Base-by-base conservation (phyloP, 345 rosid genomes). In the Populus davidiana region DNA sequence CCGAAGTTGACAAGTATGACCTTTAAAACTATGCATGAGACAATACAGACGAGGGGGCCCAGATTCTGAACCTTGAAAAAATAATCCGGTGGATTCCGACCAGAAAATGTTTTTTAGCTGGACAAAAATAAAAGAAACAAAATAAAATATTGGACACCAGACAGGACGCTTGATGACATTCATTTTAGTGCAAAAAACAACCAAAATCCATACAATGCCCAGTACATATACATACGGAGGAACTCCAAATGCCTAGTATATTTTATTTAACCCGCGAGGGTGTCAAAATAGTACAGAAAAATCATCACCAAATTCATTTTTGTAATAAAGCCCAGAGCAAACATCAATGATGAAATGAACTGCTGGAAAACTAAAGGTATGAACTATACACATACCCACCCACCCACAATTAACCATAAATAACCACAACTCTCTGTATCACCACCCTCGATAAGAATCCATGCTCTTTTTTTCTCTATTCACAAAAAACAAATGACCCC, bases 351-450 rank as follows among this genome's bases (percentile, higher is more conserved):
- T 81, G 75, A 77, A 79, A 87, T 18, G 20, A 43, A 68, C 69
- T 66, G 39, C 65, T 59, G 65, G 65, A 69, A 74, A 63, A 27
- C 50, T 50, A 76, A 71, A 17, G 69, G 77, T 63, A 80, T 59
- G 72, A 78, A 61, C 87, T 88, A 88, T 85, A 89, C 85, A 86
- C 84, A 83, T 82, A 85, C 77, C 81, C 80, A 50, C 76, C 65
- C 61, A 16, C 35, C 49, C 29, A 5, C 62, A 77, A 68, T 11
- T 47, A 43, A 62, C 80, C 83, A 61, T 38, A 33, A 10, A 43
- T 21, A 27, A 68, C 75, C 69, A 12, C 39, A 31, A 20, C 52
- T 5, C 41, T 12, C 59, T 20, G 31, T 49, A 3, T 13, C 70
- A 13, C 59, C 62, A 36, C 43, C 82, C 59, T 50, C 70, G 56